Evolutionary conservation across 163 green algal genomes (phyloP), one percentile per base, ranked within the genome.

Genomic region (Scenedesmus sp.): DNA sequence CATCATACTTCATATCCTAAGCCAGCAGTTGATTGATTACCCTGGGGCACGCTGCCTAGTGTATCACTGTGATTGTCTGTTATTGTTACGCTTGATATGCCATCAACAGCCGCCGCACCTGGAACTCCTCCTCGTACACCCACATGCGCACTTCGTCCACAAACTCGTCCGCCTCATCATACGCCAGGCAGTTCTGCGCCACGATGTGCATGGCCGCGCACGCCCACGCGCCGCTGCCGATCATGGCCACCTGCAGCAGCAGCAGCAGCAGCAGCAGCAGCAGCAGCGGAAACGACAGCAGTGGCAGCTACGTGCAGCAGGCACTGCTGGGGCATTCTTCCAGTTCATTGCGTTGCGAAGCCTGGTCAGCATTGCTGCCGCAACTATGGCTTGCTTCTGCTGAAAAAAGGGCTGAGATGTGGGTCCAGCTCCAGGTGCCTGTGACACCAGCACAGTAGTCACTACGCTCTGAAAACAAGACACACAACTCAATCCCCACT

Each of bases 101-200:
- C 10, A 16, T 20, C 20, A 15, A 23, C 62, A 70, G 62, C 62
- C 12, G 10, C 62, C 16, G 9, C 62, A 64, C 59, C 59, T 97
- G 84, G 56, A 93, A 91, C 7, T 97, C 92, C 91, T 98, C 96
- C 92, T 98, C 96, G 66, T 95, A 95, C 89, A 97, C 95, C 95
- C 96, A 98, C 96, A 98, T 98, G 60, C 76, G 90, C 64, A 97
- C 92, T 5, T 96, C 94, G 20, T 94, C 83, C 55, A 91, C 91
- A 92, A 97, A 98, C 86, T 95, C 88, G 18, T 96, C 94, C 4
- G 82, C 91, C 9, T 87, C 88, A 89, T 95, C 93, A 23, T 93
- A 66, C 12, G n/a, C 89, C 54, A 70, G 23, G 34, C 84, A 90
- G 90, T 97, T 98, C 62, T 97, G 90, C 0, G 95, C 94, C 20